A percentile compares a stretch with the other conserved stretches of the same genome.
These are phyloP conservation scores for Tetrahymena thermophila DNA, from an alignment of 73 alveolate genomes.

Conservation along the genomic window DNA sequence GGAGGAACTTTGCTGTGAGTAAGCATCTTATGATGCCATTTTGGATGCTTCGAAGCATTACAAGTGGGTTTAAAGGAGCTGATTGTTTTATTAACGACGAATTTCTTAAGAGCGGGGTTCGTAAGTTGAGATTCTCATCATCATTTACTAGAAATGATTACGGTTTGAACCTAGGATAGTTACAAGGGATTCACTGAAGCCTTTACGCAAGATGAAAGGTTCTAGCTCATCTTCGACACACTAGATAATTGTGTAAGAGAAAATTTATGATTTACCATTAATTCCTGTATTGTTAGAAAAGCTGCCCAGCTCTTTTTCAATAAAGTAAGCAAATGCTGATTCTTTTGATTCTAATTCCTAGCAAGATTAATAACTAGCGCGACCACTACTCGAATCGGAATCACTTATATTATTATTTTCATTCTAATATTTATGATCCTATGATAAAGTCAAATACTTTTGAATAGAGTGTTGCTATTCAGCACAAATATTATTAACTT, in stretches of 20 bases:
- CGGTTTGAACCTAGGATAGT: not conserved
- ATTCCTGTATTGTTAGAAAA: not conserved
- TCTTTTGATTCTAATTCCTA: not conserved
- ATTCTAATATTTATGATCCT: not conserved
- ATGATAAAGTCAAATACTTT: not conserved
- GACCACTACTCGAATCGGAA: not conserved
- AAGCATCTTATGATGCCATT: not conserved
- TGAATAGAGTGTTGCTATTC: not conserved
- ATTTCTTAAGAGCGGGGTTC: not conserved
- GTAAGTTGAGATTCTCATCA: not conserved
- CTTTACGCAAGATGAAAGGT: not conserved
- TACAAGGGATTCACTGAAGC: not conserved
- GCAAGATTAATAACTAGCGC: not conserved
- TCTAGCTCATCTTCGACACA: not conserved
- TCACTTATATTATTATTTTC: not conserved
- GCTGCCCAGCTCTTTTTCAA: not conserved
- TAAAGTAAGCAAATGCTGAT: not conserved
- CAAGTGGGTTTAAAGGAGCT: not conserved
- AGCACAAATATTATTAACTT: not conserved
- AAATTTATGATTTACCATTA: not conserved
- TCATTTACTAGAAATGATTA: not conserved
- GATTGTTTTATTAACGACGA: not conserved
- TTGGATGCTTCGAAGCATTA: not conserved
- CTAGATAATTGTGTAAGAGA: not conserved
- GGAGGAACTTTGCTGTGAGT: not conserved